Evolutionary conservation across 2,329 filamentous ascomycete species (phyloP).

Genomic region (Alternaria ethzedia): DNA sequence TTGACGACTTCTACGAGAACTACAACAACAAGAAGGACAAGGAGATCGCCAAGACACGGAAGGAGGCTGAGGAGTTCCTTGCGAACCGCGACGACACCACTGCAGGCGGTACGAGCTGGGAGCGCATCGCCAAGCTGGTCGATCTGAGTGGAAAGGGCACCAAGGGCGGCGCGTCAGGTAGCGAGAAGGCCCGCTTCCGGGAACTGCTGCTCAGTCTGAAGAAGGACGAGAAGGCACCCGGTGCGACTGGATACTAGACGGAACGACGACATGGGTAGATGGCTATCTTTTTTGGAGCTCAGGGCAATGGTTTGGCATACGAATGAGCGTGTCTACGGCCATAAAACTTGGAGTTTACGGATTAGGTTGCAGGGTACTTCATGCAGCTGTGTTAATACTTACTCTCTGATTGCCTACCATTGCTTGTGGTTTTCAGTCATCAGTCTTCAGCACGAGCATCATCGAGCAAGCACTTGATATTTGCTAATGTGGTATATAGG

Average conservation of each 20-base stretch:
- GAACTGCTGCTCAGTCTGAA: constrained; percentile 85
- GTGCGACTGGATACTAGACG: constrained; percentile 56
- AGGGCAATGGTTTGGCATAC: constrained; percentile 20
- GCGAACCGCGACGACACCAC: constrained; percentile 89
- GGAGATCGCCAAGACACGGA: constrained; percentile 82
- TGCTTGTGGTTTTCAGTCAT: neutral
- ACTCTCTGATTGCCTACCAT: neutral
- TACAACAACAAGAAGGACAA: constrained; percentile 99
- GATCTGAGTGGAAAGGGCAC: constrained; percentile 93
- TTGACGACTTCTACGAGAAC: constrained; percentile 99
- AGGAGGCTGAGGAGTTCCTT: constrained; percentile 93
- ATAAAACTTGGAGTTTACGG: constrained; percentile 28
- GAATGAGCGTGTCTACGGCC: constrained; percentile 10
- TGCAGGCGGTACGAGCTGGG: constrained; percentile 96
- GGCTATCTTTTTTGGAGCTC: constrained; percentile 14
- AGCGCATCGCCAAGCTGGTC: constrained; percentile 96
- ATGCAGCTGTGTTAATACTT: constrained; percentile 33
- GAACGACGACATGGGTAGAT: constrained; percentile 6
- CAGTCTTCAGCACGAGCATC: neutral
- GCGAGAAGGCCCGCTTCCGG: constrained; percentile 94
- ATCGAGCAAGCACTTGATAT: neutral
- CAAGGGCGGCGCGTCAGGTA: constrained; percentile 84
- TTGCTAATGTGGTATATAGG: neutral
- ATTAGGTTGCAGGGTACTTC: constrained; percentile 26
- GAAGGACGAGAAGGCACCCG: constrained; percentile 89